Evolutionary conservation across 306 rosid genomes (phyloP).

Genomic region (Lupinus albus): DNA sequence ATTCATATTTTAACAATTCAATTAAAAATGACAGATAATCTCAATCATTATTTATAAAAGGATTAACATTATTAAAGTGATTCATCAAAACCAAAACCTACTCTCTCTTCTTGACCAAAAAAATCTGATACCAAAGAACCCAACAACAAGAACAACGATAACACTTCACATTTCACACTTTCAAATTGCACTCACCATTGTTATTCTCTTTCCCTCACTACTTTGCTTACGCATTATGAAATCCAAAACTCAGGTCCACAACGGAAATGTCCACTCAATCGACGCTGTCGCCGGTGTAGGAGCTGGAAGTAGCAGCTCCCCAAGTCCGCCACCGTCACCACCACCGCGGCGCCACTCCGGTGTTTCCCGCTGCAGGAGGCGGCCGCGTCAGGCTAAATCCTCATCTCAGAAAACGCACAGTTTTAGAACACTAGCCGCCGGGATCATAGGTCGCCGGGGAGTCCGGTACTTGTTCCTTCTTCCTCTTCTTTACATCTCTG

Average conservation of each 20-base stretch:
- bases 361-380: slow-evolving; percentile 56
- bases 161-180: neutral
- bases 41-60: too few species aligned
- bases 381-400: slow-evolving; percentile 56
- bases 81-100: too few species aligned
- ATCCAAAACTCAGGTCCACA: slow-evolving; percentile 54
- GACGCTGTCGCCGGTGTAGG: slow-evolving; percentile 50
- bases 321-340: slow-evolving; percentile 89
- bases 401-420: slow-evolving; percentile 39
- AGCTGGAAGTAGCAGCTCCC: slow-evolving; percentile 67
- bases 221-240: slow-evolving; percentile 45
- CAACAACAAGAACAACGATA: neutral
- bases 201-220: slow-evolving; percentile 18
- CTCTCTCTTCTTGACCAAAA: neutral
- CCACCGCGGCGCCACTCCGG: slow-evolving; percentile 68
- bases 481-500: slow-evolving; percentile 77
- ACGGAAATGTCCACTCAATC: slow-evolving; percentile 49
- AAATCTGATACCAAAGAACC: neutral
- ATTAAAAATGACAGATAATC: too few species aligned
- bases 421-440: slow-evolving; percentile 52
- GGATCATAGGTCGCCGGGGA: slow-evolving; percentile 61
- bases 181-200: neutral
- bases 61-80: neutral
- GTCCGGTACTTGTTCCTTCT: slow-evolving; percentile 73
- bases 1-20: too few species aligned